A percentile compares a stretch with the other conserved stretches of the same genome.
These are phyloP conservation scores for Epithemia pelagica DNA, from an alignment of 108 stramenopile genomes.

Conservation along the genomic window DNA sequence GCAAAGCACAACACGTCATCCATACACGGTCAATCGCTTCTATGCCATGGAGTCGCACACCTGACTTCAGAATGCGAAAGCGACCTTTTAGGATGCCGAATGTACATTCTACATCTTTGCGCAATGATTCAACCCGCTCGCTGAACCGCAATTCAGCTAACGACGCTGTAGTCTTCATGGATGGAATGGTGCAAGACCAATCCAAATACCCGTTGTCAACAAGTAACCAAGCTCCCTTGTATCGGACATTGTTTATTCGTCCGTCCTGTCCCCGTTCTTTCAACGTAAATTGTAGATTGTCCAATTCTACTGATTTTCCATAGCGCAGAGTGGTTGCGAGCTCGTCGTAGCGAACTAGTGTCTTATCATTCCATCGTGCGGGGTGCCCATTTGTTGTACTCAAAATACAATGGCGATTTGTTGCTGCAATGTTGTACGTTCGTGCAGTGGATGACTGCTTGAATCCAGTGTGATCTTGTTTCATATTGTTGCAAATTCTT, in stretches of 20 bases:
- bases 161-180: slow-evolving; percentile 6
- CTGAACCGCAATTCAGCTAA: slow-evolving; percentile 4
- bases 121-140: slow-evolving; percentile 26
- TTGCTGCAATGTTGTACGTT: no score
- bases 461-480: slow-evolving; percentile 93
- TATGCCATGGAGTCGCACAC: slow-evolving; percentile 18
- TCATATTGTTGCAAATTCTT: slow-evolving; percentile 97
- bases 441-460: no score
- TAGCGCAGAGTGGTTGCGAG: no score
- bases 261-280: neutral
- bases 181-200: slow-evolving; percentile 24
- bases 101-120: slow-evolving; percentile 47
- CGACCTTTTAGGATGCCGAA: slow-evolving; percentile 34
- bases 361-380: no score
- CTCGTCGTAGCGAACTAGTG: no score
- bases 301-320: no score
- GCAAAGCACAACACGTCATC: slow-evolving; percentile 31
- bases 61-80: slow-evolving; percentile 17
- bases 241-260: neutral
- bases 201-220: slow-evolving; percentile 36
- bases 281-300: no score
- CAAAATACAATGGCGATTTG: no score
- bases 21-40: slow-evolving; percentile 16
- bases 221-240: slow-evolving; percentile 28
- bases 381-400: no score